phyloP scores from a whole-genome alignment of 2,329 filamentous ascomycete genomes.

The Neoascochyta sp. region DNA sequence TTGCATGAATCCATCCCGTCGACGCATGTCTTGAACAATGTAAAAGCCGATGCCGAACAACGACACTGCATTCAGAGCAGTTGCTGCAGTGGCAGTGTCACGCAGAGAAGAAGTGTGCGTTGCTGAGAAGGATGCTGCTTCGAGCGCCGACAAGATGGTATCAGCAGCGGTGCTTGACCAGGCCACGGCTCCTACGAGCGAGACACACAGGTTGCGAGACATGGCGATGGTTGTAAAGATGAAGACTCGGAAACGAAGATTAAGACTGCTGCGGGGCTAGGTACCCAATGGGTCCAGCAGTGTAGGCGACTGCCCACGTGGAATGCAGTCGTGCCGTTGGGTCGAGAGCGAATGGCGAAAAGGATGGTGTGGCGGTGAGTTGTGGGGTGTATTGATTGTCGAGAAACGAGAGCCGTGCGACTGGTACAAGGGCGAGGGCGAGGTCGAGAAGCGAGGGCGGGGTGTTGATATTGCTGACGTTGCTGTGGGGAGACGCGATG shows the following conservation, averaged over 20 bases:
- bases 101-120: slow-evolving; percentile 21
- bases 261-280: no score
- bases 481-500: slow-evolving; percentile 28
- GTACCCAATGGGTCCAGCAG: no score
- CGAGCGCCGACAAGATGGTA: slow-evolving; percentile 35
- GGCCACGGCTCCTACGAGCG: slow-evolving; percentile 31
- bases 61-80: slow-evolving; percentile 29
- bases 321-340: no score
- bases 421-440: no score
- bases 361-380: no score
- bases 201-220: slow-evolving; percentile 31
- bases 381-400: no score
- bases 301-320: no score
- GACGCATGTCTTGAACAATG: slow-evolving; percentile 28
- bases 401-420: no score
- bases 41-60: slow-evolving; percentile 29
- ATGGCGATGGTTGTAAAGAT: no score
- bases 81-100: slow-evolving; percentile 30
- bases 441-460: no score
- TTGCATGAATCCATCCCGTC: slow-evolving; percentile 21
- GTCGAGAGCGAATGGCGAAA: no score
- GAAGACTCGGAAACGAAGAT: no score
- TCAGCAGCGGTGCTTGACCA: slow-evolving; percentile 36
- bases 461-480: slow-evolving; percentile 18
- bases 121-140: slow-evolving; percentile 31